Percentiles rank a stretch among this genome's conserved stretches.
Evolutionary conservation across 805 yeast genomes (phyloP).

Genomic region (Metschnikowia kofuensis): DNA sequence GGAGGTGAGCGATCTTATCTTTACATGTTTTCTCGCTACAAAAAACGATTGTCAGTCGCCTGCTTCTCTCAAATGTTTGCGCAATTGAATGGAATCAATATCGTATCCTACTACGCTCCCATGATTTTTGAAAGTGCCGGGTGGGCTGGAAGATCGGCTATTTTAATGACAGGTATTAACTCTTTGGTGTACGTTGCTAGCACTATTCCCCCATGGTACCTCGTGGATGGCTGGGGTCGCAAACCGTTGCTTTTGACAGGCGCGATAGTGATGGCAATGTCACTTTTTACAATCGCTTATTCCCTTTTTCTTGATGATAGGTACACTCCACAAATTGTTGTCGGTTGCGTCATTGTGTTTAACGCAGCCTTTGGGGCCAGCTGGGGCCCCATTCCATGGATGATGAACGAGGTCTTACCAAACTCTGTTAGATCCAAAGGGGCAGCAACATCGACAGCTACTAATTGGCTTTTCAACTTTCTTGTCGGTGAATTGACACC

Average conservation of each 20-base stretch:
- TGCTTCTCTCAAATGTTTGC: constrained; percentile 92
- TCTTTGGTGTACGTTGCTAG: constrained; percentile 41
- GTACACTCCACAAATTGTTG: constrained; percentile 69
- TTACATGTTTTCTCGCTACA: constrained; percentile 75
- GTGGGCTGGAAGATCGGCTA: constrained; percentile 85
- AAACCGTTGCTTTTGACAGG: constrained; percentile 81
- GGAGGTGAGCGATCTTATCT: constrained; percentile 70
- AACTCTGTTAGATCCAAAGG: constrained; percentile 83
- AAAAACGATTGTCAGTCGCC: constrained; percentile 77
- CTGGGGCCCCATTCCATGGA: constrained; percentile 97
- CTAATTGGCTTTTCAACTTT: constrained; percentile 92
- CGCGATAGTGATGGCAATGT: constrained; percentile 72
- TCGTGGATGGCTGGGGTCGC: constrained; percentile 90
- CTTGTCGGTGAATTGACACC: constrained; percentile 92
- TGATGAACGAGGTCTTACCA: constrained; percentile 85
- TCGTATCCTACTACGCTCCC: constrained; percentile 90
- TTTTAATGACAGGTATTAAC: constrained; percentile 82
- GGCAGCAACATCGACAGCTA: constrained; percentile 85
- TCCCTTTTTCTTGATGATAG: constrained; percentile 35
- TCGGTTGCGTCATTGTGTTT: constrained; percentile 69
- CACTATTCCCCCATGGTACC: constrained; percentile 87
- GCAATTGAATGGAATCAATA: constrained; percentile 90
- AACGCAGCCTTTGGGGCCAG: constrained; percentile 85
- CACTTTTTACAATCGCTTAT: constrained; percentile 64
- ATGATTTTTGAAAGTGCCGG: constrained; percentile 94